Conservation (phyloP, 345 rosid genomes). For the Arabis alpina region DNA sequence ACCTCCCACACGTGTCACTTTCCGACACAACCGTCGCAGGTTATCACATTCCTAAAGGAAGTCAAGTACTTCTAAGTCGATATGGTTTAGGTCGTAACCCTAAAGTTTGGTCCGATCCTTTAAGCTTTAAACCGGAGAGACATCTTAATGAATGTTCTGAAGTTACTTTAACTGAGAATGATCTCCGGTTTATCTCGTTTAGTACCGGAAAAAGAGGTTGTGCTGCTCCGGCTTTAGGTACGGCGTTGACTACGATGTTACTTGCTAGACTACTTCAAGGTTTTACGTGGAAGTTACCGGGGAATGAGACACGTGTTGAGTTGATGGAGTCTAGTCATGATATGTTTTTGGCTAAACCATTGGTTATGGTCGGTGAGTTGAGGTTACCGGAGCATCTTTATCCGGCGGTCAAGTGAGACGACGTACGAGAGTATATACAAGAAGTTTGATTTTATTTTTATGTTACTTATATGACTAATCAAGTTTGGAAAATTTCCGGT, state of each 20-base stretch:
- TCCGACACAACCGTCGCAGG: conserved; percentile 48
- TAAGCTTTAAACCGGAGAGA: conserved; percentile 47
- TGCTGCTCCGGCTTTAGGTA: conserved; percentile 46
- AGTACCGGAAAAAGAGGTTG: conserved; percentile 59
- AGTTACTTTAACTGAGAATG: conserved; percentile 47
- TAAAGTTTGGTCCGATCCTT: conserved; percentile 48
- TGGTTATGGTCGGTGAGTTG: conserved; percentile 42
- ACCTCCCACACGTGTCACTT: conserved; percentile 49
- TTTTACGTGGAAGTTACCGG: conserved; percentile 48
- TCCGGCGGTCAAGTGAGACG: conserved; percentile 39
- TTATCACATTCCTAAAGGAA: conserved; percentile 47
- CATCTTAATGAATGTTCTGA: conserved; percentile 46
- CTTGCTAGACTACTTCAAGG: conserved; percentile 61
- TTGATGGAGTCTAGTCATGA: conserved; percentile 45
- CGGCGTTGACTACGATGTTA: conserved; percentile 52
- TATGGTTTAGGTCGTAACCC: conserved; percentile 47
- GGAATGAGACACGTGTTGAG: conserved; percentile 36
- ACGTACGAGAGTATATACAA: conserved; percentile 15
- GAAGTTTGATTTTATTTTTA: background rate
- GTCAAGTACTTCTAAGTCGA: conserved; percentile 45
- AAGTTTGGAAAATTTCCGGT: conserved; percentile 33
- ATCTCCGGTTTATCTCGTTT: conserved; percentile 57
- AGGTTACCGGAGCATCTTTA: conserved; percentile 51
- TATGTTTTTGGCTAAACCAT: conserved; percentile 46
- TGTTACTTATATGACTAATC: conserved; percentile 7